Evolutionary conservation across 2,329 filamentous ascomycete genomes (phyloP).

Genomic region (Hypoxylon rubiginosum): DNA sequence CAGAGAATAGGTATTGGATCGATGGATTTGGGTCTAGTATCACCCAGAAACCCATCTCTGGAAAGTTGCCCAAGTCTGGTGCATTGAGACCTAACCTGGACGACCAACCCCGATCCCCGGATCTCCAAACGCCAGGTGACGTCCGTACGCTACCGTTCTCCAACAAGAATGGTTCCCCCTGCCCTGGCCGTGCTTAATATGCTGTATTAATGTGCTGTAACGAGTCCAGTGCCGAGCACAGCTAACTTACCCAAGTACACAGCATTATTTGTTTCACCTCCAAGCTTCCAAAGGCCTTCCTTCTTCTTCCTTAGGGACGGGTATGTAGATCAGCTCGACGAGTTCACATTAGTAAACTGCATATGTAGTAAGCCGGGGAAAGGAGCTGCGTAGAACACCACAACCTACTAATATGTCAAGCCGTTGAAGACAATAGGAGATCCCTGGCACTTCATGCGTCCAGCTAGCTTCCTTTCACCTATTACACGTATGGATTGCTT

Average conservation of each 20-base stretch:
- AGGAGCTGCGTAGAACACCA: background rate
- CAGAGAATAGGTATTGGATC: conserved; percentile 25
- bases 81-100: conserved; percentile 34
- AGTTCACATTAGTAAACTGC: background rate
- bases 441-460: conserved; percentile 1
- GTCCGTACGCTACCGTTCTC: background rate
- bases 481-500: conserved; percentile 11
- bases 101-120: conserved; percentile 36
- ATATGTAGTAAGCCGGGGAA: background rate
- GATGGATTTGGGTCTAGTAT: conserved; percentile 6
- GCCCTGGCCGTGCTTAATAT: conserved; percentile 1
- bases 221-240: background rate
- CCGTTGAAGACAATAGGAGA: background rate
- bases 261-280: conserved; percentile 28
- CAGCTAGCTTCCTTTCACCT: background rate
- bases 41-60: conserved; percentile 6
- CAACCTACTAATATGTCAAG: background rate
- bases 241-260: too few species aligned
- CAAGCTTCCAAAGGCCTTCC: conserved; percentile 14
- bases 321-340: too few species aligned
- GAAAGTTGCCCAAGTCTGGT: conserved; percentile 27
- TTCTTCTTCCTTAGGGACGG: background rate
- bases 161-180: background rate
- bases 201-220: background rate
- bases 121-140: conserved; percentile 32